These are phyloP conservation scores for Collybiopsis confluens DNA, from an alignment of 768 basidiomycete species.

Conservation along the genomic window DNA sequence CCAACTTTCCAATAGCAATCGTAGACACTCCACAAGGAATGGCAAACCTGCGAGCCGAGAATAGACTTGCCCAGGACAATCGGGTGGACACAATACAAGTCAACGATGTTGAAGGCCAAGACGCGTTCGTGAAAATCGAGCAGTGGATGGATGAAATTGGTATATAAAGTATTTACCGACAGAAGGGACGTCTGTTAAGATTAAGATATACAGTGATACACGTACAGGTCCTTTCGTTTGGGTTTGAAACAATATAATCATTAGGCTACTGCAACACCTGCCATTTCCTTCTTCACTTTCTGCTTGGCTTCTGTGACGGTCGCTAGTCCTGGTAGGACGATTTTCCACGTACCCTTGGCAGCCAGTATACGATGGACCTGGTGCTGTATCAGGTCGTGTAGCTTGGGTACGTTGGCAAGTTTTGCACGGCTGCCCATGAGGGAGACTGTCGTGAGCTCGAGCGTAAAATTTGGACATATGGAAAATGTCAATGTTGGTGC, in stretches of 20 bases:
- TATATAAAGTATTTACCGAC: slow-evolving; percentile 26
- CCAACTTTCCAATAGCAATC: slow-evolving; percentile 56
- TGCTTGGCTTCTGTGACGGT: slow-evolving; percentile 28
- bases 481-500: slow-evolving; percentile 65
- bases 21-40: slow-evolving; percentile 34
- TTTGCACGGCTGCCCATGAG: slow-evolving; percentile 97
- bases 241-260: neutral
- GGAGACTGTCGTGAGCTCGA: slow-evolving; percentile 84
- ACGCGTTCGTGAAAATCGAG: slow-evolving; percentile 38
- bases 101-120: slow-evolving; percentile 30
- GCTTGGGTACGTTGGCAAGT: slow-evolving; percentile 93
- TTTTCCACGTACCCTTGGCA: slow-evolving; percentile 57
- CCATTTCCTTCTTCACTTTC: slow-evolving; percentile 31
- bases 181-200: too few species aligned
- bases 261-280: slow-evolving; percentile 19
- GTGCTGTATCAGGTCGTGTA: slow-evolving; percentile 89
- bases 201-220: slow-evolving; percentile 4
- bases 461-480: slow-evolving; percentile 81
- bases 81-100: slow-evolving; percentile 34
- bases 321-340: slow-evolving; percentile 63
- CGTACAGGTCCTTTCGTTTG: slow-evolving; percentile 1
- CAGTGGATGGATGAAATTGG: slow-evolving; percentile 55
- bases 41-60: slow-evolving; percentile 26
- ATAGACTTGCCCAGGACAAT: slow-evolving; percentile 37
- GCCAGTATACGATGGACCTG: slow-evolving; percentile 70